These are phyloP conservation scores for Alternaria triticimaculans DNA, from an alignment of 2,329 filamentous ascomycete genomes.

Conservation along the genomic window DNA sequence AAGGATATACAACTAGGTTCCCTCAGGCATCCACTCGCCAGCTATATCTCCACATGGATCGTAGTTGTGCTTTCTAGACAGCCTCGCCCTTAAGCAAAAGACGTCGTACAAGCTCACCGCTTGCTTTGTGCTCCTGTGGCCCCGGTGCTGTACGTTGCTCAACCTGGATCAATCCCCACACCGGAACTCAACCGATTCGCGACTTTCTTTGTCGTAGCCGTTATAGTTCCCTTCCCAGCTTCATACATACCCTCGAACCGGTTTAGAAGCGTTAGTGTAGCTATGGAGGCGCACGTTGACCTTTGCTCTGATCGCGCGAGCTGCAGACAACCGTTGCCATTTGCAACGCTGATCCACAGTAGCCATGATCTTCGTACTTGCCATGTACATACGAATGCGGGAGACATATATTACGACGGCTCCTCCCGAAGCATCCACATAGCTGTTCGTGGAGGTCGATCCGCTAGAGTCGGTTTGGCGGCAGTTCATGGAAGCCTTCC, in stretches of 20 bases:
- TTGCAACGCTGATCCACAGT: conserved; percentile 15
- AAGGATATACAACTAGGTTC: neutral
- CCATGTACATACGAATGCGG: neutral
- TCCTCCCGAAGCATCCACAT: neutral
- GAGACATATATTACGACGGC: neutral
- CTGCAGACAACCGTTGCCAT: conserved; percentile 28
- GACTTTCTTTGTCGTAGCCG: neutral
- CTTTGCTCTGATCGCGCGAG: conserved; percentile 20
- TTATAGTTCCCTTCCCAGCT: neutral
- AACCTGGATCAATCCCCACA: conserved; percentile 18
- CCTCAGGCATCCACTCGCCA: neutral
- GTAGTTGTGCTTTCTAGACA: neutral
- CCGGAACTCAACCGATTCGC: conserved; percentile 36
- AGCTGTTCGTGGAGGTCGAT: neutral
- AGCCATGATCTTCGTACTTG: neutral
- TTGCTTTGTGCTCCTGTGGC: conserved; percentile 20
- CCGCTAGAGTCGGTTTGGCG: conserved; percentile 4
- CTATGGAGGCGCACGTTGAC: conserved; percentile 2
- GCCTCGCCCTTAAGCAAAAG: neutral
- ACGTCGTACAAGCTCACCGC: conserved; percentile 36
- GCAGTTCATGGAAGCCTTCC: conserved; percentile 13
- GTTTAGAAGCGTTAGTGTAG: conserved; percentile 7
- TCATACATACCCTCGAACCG: neutral
- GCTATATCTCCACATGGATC: neutral
- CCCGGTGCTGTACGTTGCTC: conserved; percentile 23